These are phyloP conservation scores for Fusarium graminum DNA, from an alignment of 2,329 filamentous ascomycete genomes.

Conservation along the genomic window DNA sequence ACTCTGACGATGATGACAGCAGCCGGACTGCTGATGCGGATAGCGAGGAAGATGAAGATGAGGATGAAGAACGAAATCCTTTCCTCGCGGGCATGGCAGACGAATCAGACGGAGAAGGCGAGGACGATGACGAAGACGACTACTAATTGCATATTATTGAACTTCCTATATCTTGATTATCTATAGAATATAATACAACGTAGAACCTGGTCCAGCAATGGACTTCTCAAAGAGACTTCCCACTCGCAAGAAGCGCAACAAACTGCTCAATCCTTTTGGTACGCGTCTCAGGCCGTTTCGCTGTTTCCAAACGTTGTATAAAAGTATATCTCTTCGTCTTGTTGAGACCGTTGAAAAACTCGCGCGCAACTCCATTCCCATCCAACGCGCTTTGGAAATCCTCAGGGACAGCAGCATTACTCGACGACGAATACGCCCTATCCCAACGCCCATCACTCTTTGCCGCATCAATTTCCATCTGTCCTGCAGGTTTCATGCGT, in stretches of 20 bases:
- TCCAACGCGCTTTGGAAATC: constrained; percentile 63
- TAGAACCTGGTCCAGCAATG: constrained; percentile 39
- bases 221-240: constrained; percentile 40
- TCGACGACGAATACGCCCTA: constrained; percentile 66
- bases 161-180: background rate
- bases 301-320: constrained; percentile 60
- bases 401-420: constrained; percentile 60
- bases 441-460: constrained; percentile 71
- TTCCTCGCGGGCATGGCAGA: constrained; percentile 53
- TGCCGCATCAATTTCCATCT: constrained; percentile 65
- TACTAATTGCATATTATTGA: constrained; percentile 5
- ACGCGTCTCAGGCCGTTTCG: constrained; percentile 55
- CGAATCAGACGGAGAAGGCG: constrained; percentile 50
- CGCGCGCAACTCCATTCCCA: constrained; percentile 51
- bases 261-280: constrained; percentile 57
- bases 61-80: constrained; percentile 45
- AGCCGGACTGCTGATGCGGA: constrained; percentile 39
- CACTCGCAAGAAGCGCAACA: constrained; percentile 55
- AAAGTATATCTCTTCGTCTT: constrained; percentile 62
- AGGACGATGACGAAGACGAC: constrained; percentile 39
- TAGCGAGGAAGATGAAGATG: constrained; percentile 37
- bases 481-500: constrained; percentile 63
- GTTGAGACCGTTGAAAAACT: constrained; percentile 59
- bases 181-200: constrained; percentile 16
- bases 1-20: constrained; percentile 30